A percentile compares a stretch with the other conserved stretches of the same genome.
Evolutionary conservation across 139 green algal species (phyloP).

Genomic region (Tetradesmus obliquus): DNA sequence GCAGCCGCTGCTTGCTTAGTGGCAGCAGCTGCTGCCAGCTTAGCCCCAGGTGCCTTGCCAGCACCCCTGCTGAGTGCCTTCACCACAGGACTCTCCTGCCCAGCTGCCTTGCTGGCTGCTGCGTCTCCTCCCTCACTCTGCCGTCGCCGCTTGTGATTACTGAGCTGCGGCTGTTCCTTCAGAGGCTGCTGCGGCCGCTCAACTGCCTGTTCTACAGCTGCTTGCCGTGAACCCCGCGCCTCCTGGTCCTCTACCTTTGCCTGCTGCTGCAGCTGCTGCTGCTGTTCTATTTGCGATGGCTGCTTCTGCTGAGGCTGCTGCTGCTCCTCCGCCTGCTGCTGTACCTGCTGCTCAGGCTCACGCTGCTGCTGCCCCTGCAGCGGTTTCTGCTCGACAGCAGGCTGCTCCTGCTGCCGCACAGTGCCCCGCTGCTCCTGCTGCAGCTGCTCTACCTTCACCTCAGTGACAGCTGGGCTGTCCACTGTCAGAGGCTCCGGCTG

Average conservation of each 20-base stretch:
- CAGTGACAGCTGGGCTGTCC: slow-evolving; percentile 31
- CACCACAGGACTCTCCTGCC: neutral
- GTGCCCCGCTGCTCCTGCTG: neutral
- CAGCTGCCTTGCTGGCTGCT: neutral
- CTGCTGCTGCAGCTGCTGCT: slow-evolving; percentile 20
- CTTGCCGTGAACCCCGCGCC: neutral
- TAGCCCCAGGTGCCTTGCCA: neutral
- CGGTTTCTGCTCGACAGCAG: neutral
- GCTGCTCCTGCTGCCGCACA: neutral
- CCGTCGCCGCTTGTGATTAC: neutral
- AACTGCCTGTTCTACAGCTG: neutral
- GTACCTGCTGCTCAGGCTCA: neutral
- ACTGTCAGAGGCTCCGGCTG: slow-evolving; percentile 11
- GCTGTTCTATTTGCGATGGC: neutral
- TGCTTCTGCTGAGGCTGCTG: neutral
- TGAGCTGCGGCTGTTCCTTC: neutral
- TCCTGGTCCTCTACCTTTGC: neutral
- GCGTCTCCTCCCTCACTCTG: neutral
- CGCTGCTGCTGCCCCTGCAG: neutral
- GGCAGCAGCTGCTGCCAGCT: neutral
- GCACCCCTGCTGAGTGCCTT: slow-evolving; percentile 8
- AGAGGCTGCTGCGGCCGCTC: neutral
- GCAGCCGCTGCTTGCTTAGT: neutral
- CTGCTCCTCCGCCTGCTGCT: neutral
- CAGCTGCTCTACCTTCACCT: neutral